phyloP scores from a whole-genome alignment of 2,329 filamentous ascomycete genomes.

The Penicillium sp. region DNA sequence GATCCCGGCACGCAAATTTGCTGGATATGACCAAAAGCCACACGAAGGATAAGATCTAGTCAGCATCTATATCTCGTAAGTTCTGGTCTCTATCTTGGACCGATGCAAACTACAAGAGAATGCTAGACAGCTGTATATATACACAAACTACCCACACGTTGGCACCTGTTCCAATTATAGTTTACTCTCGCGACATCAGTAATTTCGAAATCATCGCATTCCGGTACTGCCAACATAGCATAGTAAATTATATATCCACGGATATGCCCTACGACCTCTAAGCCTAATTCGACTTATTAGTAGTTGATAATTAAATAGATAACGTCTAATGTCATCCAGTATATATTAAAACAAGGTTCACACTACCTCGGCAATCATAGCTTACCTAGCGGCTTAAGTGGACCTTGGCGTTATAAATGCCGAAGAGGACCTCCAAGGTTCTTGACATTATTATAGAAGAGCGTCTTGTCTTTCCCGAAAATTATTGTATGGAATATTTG shows the following conservation, averaged over 20 bases:
- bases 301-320: not conserved
- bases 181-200: not conserved
- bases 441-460: not conserved
- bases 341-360: not conserved
- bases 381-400: not conserved
- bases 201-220: not conserved
- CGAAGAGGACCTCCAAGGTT: not conserved
- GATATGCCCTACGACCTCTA: not conserved
- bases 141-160: not conserved
- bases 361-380: not conserved
- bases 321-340: not conserved
- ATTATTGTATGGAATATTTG: too few species aligned
- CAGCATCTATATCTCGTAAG: not conserved
- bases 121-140: not conserved
- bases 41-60: not conserved
- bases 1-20: slow-evolving; percentile 1
- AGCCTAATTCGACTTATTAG: too few species aligned
- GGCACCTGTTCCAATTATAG: not conserved
- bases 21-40: not conserved
- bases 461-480: not conserved
- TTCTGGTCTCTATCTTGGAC: not conserved
- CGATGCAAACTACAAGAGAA: not conserved
- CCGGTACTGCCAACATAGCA: not conserved
- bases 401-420: not conserved
- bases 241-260: not conserved